Evolutionary conservation across 2,329 filamentous ascomycete genomes (phyloP).

Genomic region (Ploettnerulaceae sp.): DNA sequence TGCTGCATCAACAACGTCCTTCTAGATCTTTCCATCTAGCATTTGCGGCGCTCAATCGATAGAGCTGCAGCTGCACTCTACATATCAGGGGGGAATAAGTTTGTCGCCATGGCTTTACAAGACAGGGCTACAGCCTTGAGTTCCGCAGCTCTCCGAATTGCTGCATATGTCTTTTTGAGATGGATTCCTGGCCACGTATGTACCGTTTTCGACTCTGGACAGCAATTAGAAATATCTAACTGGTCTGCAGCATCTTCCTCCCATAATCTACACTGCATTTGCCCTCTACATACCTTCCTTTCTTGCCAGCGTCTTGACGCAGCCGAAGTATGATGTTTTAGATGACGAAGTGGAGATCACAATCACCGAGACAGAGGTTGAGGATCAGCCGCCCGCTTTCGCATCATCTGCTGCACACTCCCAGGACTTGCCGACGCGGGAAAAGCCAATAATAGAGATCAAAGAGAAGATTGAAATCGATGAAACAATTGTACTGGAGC

Average conservation of each 20-base stretch:
- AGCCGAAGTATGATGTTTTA: slow-evolving; percentile 53
- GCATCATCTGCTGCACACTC: slow-evolving; percentile 29
- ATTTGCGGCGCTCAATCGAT: too few species aligned
- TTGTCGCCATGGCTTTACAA: slow-evolving; percentile 20
- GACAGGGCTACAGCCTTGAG: slow-evolving; percentile 32
- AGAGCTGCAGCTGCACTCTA: too few species aligned
- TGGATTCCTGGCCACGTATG: slow-evolving; percentile 42
- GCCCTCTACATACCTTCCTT: slow-evolving; percentile 63
- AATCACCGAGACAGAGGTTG: slow-evolving; percentile 43
- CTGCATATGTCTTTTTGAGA: slow-evolving; percentile 55
- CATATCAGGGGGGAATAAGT: background rate
- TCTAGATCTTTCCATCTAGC: too few species aligned
- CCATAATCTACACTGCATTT: slow-evolving; percentile 54
- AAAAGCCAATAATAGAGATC: slow-evolving; percentile 36
- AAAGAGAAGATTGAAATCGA: slow-evolving; percentile 54
- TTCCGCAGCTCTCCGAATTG: slow-evolving; percentile 47
- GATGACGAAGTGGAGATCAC: slow-evolving; percentile 54
- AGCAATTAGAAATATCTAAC: slow-evolving; percentile 8
- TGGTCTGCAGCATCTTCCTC: slow-evolving; percentile 34
- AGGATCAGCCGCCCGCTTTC: slow-evolving; percentile 33
- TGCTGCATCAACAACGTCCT: too few species aligned
- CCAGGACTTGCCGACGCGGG: slow-evolving; percentile 21
- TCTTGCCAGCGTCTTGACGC: slow-evolving; percentile 51
- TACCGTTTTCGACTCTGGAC: slow-evolving; percentile 9
- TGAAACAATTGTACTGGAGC: slow-evolving; percentile 56